Evolutionary conservation across 2,329 filamentous ascomycete genomes (phyloP).

Genomic region (Colletotrichum coccodes): DNA sequence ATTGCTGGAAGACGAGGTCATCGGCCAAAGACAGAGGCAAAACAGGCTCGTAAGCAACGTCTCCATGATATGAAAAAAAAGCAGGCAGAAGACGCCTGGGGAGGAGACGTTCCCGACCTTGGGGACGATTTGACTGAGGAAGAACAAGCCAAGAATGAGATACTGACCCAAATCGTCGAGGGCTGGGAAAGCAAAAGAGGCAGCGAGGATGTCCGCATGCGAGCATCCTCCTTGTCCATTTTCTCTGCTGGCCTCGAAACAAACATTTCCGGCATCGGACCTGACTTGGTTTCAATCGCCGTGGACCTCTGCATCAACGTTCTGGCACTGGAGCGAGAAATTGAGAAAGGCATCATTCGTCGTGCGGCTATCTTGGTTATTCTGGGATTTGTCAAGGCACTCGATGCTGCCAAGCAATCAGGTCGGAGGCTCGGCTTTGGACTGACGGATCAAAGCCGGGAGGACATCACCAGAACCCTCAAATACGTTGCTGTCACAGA

Average conservation of each 20-base stretch:
- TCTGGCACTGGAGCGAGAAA: conserved; percentile 68
- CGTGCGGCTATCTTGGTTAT: conserved; percentile 73
- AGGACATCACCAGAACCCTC: conserved; percentile 71
- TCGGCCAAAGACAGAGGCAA: conserved; percentile 67
- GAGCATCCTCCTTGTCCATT: conserved; percentile 75
- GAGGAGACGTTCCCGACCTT: conserved; percentile 60
- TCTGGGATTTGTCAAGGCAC: conserved; percentile 68
- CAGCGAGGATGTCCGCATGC: conserved; percentile 63
- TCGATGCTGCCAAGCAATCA: conserved; percentile 63
- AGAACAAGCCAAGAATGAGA: conserved; percentile 57
- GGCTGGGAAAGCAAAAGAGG: conserved; percentile 35
- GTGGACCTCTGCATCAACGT: conserved; percentile 73
- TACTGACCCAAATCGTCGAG: conserved; percentile 46
- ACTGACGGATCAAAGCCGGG: conserved; percentile 63
- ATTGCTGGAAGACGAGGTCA: conserved; percentile 72
- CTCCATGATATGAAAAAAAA: conserved; percentile 58
- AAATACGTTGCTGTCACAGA: conserved; percentile 74
- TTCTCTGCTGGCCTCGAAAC: conserved; percentile 69
- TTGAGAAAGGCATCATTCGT: conserved; percentile 72
- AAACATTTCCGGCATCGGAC: conserved; percentile 65
- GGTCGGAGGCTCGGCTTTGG: conserved; percentile 62
- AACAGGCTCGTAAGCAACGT: conserved; percentile 62
- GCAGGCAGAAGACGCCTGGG: conserved; percentile 65
- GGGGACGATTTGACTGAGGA: conserved; percentile 56
- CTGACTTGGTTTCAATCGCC: conserved; percentile 61